Conservation (phyloP, 495 filamentous ascomycete species). For the Penicillium goetzii region DNA sequence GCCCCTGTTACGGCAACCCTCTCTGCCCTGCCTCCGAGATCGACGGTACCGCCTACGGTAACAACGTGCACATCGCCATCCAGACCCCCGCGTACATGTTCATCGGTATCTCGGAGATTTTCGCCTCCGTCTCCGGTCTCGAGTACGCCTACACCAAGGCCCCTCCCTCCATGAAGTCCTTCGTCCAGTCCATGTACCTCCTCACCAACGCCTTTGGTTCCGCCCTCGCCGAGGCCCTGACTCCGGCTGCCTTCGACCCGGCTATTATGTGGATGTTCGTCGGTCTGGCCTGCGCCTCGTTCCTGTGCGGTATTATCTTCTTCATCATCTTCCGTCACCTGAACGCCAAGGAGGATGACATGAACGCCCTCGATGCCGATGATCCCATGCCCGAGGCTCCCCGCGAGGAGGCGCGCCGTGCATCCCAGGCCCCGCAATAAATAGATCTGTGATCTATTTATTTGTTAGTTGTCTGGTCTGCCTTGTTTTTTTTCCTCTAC, state of each 20-base stretch:
- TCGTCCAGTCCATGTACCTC: constrained; percentile 73
- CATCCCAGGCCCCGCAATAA: constrained; percentile 19
- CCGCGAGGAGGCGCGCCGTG: constrained; percentile 17
- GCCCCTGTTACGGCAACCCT: constrained; percentile 52
- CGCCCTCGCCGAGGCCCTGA: constrained; percentile 72
- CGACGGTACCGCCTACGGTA: constrained; percentile 41
- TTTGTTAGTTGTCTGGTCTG: background rate
- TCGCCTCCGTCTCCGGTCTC: constrained; percentile 69
- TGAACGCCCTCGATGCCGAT: constrained; percentile 53
- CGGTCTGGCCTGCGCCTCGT: constrained; percentile 56
- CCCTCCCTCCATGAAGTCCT: constrained; percentile 79
- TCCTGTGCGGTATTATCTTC: constrained; percentile 50
- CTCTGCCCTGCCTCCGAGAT: constrained; percentile 37
- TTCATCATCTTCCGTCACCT: constrained; percentile 46
- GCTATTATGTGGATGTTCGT: constrained; percentile 71
- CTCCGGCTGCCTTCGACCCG: constrained; percentile 70
- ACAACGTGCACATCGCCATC: constrained; percentile 65
- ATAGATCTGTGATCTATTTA: constrained; percentile 9
- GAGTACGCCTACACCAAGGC: constrained; percentile 87
- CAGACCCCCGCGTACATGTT: constrained; percentile 73
- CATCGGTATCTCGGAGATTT: constrained; percentile 74
- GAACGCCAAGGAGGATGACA: constrained; percentile 49
- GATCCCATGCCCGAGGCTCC: constrained; percentile 30
- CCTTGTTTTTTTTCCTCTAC: constrained; percentile 7
- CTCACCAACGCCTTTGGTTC: constrained; percentile 74